Evolutionary conservation across 768 basidiomycete genomes (phyloP).

Genomic region (Sarcomyxa edulis): DNA sequence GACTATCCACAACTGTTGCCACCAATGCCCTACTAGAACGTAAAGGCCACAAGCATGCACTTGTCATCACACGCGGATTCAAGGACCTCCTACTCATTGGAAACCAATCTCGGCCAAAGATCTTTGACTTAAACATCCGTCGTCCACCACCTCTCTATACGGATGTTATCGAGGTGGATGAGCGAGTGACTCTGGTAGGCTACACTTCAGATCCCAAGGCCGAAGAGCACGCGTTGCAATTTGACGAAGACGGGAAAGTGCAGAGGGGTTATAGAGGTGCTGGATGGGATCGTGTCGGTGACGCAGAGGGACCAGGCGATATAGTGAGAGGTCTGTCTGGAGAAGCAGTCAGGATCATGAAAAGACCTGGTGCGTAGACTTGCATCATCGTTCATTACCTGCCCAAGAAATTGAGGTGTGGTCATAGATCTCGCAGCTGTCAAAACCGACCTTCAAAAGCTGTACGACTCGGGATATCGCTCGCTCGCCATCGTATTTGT

Average conservation of each 20-base stretch:
- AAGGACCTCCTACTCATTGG: constrained; percentile 89
- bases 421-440: constrained; percentile 46
- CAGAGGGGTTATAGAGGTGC: constrained; percentile 66
- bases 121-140: constrained; percentile 91
- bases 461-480: constrained; percentile 81
- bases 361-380: constrained; percentile 51
- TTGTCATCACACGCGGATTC: constrained; percentile 90
- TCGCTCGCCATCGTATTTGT: constrained; percentile 86
- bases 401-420: background rate
- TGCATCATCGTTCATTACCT: no score
- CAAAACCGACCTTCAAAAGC: constrained; percentile 54
- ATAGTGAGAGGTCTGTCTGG: constrained; percentile 81
- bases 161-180: constrained; percentile 71
- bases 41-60: constrained; percentile 87
- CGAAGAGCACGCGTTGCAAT: constrained; percentile 71
- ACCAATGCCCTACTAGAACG: constrained; percentile 95
- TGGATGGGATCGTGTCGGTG: constrained; percentile 66
- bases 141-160: constrained; percentile 75
- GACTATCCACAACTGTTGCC: constrained; percentile 90
- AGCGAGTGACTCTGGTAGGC: constrained; percentile 91
- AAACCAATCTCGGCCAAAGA: constrained; percentile 90
- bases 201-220: constrained; percentile 87
- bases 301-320: constrained; percentile 76
- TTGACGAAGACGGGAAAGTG: constrained; percentile 67
- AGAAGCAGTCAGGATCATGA: constrained; percentile 82